Conservation (phyloP, 2,329 filamentous ascomycete genomes). For the Corinectria fuckeliana region DNA sequence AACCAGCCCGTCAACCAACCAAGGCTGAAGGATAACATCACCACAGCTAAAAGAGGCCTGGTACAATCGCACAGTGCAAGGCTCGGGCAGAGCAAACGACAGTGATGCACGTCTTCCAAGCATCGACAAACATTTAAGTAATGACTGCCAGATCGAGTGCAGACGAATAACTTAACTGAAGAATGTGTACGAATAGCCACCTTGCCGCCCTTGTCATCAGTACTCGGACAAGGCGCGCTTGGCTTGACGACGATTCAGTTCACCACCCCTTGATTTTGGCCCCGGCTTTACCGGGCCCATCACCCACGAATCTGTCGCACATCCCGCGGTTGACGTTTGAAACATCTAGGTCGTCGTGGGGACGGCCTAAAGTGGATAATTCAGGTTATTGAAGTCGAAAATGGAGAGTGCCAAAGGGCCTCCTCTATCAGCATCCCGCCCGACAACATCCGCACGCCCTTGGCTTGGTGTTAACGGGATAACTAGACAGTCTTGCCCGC, state of each 20-base stretch:
- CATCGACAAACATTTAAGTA: no score
- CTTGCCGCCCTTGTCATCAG: neutral
- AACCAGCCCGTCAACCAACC: conserved; percentile 9
- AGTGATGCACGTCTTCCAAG: no score
- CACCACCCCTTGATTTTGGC: neutral
- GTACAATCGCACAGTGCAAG: conserved; percentile 1
- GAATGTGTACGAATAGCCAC: no score
- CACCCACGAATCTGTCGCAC: neutral
- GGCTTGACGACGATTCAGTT: conserved; percentile 4
- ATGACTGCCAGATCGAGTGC: no score
- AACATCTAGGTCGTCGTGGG: conserved; percentile 29
- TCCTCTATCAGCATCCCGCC: conserved; percentile 17
- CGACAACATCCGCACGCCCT: conserved; percentile 27
- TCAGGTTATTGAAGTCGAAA: neutral
- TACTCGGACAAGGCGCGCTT: neutral
- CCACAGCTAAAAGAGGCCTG: neutral
- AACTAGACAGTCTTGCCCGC: neutral
- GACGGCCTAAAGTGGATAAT: conserved; percentile 36
- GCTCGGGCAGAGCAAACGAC: no score
- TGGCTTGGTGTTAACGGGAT: neutral
- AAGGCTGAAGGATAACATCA: conserved; percentile 14
- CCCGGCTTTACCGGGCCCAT: neutral
- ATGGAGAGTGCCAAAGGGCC: conserved; percentile 15
- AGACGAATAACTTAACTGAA: no score
- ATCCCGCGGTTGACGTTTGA: neutral